phyloP scores from a whole-genome alignment of 1,284 basidiomycete species.

The Bjerkandera adusta region DNA sequence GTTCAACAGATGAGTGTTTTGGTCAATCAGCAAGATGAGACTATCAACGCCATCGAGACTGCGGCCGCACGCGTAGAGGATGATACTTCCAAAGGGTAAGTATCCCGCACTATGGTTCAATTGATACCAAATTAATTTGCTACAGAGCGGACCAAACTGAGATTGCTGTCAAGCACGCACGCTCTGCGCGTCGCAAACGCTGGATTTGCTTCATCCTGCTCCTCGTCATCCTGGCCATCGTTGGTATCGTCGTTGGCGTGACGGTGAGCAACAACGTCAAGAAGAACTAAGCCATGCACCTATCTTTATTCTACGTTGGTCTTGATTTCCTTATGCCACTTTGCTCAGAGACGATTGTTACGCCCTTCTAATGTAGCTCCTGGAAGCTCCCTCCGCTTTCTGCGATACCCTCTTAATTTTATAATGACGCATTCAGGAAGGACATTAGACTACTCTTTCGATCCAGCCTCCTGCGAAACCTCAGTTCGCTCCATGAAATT shows the following conservation, averaged over 20 bases:
- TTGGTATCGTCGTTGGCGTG: slow-evolving; percentile 55
- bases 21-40: slow-evolving; percentile 78
- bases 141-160: slow-evolving; percentile 63
- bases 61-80: slow-evolving; percentile 61
- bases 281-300: too few relatives aligned
- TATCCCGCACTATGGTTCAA: slow-evolving; percentile 9
- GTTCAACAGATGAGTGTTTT: slow-evolving; percentile 68
- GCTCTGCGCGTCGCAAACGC: slow-evolving; percentile 72
- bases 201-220: slow-evolving; percentile 77
- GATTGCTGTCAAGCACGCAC: slow-evolving; percentile 69
- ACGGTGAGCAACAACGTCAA: slow-evolving; percentile 41
- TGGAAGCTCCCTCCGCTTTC: not conserved
- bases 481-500: slow-evolving; percentile 34
- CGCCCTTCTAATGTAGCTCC: too few relatives aligned
- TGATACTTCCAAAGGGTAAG: slow-evolving; percentile 72
- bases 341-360: too few relatives aligned
- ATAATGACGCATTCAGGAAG: slow-evolving; percentile 2
- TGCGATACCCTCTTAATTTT: slow-evolving; percentile 11
- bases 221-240: slow-evolving; percentile 43
- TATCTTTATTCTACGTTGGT: too few relatives aligned
- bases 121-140: slow-evolving; percentile 6
- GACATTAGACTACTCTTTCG: slow-evolving; percentile 6
- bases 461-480: not conserved
- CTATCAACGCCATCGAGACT: slow-evolving; percentile 62
- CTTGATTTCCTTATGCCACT: too few relatives aligned